Conservation (phyloP, 139 green algal genomes). For the Spirogloea muscicola region DNA sequence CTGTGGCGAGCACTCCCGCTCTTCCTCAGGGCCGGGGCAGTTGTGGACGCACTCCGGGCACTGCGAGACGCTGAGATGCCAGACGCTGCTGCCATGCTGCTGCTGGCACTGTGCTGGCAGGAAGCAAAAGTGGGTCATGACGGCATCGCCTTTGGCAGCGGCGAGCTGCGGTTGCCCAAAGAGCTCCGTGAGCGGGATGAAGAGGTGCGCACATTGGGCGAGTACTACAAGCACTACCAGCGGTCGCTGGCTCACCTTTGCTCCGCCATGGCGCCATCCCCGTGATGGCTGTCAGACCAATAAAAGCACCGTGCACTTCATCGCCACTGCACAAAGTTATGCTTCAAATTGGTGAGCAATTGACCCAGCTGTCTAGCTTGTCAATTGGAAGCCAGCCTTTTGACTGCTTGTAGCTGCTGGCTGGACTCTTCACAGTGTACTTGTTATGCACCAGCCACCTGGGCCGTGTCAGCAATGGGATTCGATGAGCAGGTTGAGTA, state of each 20-base stretch:
- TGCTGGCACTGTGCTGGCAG: constrained; percentile 32
- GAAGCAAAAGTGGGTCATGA: constrained; percentile 2
- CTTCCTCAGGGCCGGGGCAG: constrained; percentile 15
- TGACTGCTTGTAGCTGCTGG: too few species aligned
- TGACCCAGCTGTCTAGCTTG: neutral
- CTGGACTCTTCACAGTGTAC: too few species aligned
- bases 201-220: neutral
- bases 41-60: constrained; percentile 1
- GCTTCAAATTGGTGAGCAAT: neutral
- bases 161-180: neutral
- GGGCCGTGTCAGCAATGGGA: neutral
- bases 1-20: constrained; percentile 20
- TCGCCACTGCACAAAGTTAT: neutral
- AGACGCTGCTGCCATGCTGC: constrained; percentile 35
- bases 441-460: too few species aligned
- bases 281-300: neutral
- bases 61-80: constrained; percentile 3
- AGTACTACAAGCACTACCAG: constrained; percentile 9
- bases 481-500: neutral
- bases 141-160: neutral
- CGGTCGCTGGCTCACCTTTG: constrained; percentile 3
- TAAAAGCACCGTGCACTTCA: neutral
- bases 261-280: neutral
- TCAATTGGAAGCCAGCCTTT: neutral
- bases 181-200: neutral